Evolutionary conservation across 768 basidiomycete species (phyloP).

Genomic region (Leccinum aurantiacum): DNA sequence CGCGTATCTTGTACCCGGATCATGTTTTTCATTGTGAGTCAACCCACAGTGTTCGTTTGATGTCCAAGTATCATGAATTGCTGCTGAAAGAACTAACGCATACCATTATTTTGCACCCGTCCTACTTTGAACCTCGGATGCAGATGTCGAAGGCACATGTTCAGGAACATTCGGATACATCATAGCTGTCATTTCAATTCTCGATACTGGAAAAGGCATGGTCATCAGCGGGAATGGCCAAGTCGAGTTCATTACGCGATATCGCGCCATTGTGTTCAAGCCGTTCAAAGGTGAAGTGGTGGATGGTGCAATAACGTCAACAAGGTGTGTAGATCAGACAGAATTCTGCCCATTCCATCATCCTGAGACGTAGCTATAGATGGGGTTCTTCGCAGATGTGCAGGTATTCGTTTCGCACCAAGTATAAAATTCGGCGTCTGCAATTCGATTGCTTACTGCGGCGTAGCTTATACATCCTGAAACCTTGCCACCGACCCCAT

Average conservation of each 20-base stretch:
- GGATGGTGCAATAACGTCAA: constrained; percentile 91
- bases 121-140: constrained; percentile 97
- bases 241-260: constrained; percentile 92
- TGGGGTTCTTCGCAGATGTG: constrained; percentile 98
- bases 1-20: no score
- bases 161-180: constrained; percentile 94
- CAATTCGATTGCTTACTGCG: constrained; percentile 6
- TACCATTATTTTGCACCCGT: constrained; percentile 95
- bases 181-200: constrained; percentile 86
- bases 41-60: neutral
- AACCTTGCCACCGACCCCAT: no score
- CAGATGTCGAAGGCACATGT: constrained; percentile 96
- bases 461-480: constrained; percentile 76
- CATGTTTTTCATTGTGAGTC: constrained; percentile 75
- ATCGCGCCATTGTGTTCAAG: constrained; percentile 97
- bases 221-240: constrained; percentile 89
- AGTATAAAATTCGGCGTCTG: constrained; percentile 46
- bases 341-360: neutral
- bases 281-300: constrained; percentile 99
- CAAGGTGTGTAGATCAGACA: constrained; percentile 58
- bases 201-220: constrained; percentile 91
- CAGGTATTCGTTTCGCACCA: constrained; percentile 95
- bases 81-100: constrained; percentile 91
- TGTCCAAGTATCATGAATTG: constrained; percentile 4
- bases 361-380: constrained; percentile 46